Evolutionary conservation across 345 rosid genomes (phyloP).

Genomic region (Populus euphratica): DNA sequence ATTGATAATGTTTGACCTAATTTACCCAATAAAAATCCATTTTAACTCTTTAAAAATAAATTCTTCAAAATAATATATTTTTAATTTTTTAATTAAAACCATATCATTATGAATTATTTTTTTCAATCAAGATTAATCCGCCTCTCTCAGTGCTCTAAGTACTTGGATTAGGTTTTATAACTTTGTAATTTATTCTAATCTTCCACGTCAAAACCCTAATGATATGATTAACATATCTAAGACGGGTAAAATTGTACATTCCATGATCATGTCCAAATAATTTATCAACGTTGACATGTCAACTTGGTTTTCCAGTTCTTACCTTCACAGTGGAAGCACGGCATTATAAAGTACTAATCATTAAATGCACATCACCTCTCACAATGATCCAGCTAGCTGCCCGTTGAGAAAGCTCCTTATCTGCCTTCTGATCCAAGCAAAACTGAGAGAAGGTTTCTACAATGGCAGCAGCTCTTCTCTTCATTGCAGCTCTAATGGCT

Average conservation of each 20-base stretch:
- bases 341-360: slow-evolving; percentile 19
- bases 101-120: too few relatives aligned
- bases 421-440: slow-evolving; percentile 4
- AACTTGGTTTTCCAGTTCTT: slow-evolving; percentile 18
- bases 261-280: neutral
- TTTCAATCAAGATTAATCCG: too few relatives aligned
- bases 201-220: too few relatives aligned
- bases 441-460: slow-evolving; percentile 36
- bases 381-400: slow-evolving; percentile 25
- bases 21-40: too few relatives aligned
- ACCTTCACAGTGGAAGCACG: slow-evolving; percentile 8
- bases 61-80: too few relatives aligned
- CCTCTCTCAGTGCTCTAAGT: too few relatives aligned
- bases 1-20: too few relatives aligned
- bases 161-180: too few relatives aligned
- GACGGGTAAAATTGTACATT: slow-evolving; percentile 6
- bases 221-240: neutral
- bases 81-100: too few relatives aligned
- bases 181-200: too few relatives aligned
- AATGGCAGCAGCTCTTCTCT: slow-evolving; percentile 31
- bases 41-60: too few relatives aligned
- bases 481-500: slow-evolving; percentile 36
- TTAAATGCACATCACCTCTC: slow-evolving; percentile 16
- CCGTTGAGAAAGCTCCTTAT: neutral
- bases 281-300: slow-evolving; percentile 1